These are phyloP conservation scores for Cenchrus fungigraminus DNA, from an alignment of 176 grass and related monocot genomes.

Conservation along the genomic window DNA sequence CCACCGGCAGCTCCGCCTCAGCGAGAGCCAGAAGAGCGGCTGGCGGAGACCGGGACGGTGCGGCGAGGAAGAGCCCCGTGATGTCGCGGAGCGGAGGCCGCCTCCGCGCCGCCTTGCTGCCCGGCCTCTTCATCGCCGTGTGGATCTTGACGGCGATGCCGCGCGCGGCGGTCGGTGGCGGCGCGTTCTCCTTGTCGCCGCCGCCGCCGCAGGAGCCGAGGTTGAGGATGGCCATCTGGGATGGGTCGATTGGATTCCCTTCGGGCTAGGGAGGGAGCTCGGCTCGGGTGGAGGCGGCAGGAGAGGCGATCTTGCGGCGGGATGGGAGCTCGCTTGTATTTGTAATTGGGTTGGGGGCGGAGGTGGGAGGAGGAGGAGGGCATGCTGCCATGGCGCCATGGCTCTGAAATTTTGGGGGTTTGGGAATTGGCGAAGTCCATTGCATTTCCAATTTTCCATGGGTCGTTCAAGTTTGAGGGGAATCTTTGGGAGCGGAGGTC, in stretches of 20 bases:
- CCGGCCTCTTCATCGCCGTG: constrained; percentile 29
- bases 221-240: constrained; percentile 22
- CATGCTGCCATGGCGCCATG: neutral
- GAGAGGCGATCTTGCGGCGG: neutral
- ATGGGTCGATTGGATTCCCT: neutral
- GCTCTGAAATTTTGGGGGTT: neutral
- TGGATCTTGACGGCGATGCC: constrained; percentile 29
- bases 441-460: too few species aligned
- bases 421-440: too few species aligned
- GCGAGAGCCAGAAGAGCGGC: neutral
- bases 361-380: neutral
- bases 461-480: too few species aligned
- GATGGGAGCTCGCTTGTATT: constrained; percentile 17
- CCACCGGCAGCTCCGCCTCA: neutral
- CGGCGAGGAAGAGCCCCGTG: constrained; percentile 30
- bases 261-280: neutral
- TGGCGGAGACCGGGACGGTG: neutral
- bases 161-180: constrained; percentile 1
- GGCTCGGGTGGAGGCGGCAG: neutral
- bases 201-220: too few species aligned
- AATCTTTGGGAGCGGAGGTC: too few species aligned
- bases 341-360: neutral
- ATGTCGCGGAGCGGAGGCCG: constrained; percentile 41
- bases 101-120: neutral
- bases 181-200: constrained; percentile 40